These are phyloP conservation scores for Fusarium longipes DNA, from an alignment of 2,329 filamentous ascomycete genomes.

Conservation along the genomic window DNA sequence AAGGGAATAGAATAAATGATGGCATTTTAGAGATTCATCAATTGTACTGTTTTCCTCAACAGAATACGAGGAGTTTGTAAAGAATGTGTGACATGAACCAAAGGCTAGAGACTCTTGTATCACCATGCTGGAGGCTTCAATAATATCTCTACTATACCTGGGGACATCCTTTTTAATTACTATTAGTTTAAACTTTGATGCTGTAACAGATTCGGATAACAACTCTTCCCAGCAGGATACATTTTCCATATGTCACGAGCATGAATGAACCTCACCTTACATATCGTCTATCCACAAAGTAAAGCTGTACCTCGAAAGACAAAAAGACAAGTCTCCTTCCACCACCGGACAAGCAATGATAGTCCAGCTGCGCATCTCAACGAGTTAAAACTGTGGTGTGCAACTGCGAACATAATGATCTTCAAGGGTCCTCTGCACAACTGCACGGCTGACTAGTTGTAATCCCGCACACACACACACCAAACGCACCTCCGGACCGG, in stretches of 20 bases:
- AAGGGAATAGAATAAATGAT: slow-evolving; percentile 16
- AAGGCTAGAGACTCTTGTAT: not conserved
- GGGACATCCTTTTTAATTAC: not conserved
- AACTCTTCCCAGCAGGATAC: not conserved
- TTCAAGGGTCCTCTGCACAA: slow-evolving; percentile 29
- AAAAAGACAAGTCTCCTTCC: slow-evolving; percentile 13
- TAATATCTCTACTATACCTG: slow-evolving; percentile 4
- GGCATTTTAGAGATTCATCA: slow-evolving; percentile 13
- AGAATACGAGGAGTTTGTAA: not conserved
- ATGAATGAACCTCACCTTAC: not conserved
- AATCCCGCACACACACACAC: not conserved
- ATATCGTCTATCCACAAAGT: not conserved
- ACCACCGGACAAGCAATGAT: slow-evolving; percentile 6
- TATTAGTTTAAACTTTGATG: not conserved
- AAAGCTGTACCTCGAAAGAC: not conserved
- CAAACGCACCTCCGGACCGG: slow-evolving; percentile 21
- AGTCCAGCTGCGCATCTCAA: slow-evolving; percentile 8
- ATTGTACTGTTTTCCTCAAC: not conserved
- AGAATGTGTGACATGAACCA: not conserved
- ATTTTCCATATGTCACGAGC: not conserved
- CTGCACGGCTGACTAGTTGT: slow-evolving; percentile 9
- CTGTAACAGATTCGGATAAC: not conserved
- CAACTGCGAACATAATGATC: slow-evolving; percentile 17
- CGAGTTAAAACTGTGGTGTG: slow-evolving; percentile 1
- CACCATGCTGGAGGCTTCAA: slow-evolving; percentile 7